Base-by-base conservation (phyloP, 2,329 filamentous ascomycete genomes). In the Colletotrichum sp. region DNA sequence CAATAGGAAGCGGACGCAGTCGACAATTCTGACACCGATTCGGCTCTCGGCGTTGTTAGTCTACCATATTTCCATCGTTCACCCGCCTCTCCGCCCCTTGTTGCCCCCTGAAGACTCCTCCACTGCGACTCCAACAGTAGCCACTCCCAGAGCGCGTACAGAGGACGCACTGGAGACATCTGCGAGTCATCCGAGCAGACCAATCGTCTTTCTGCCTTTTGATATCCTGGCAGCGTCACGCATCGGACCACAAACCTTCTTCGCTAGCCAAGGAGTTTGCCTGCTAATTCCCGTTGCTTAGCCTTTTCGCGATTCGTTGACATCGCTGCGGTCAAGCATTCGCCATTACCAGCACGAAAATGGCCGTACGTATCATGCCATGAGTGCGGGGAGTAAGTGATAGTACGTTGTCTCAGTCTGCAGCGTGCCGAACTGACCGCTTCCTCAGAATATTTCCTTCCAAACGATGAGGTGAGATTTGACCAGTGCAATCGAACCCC, bases 331-430 rank as follows among this genome's bases (percentile, higher is more conserved):
- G 44, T 85, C 84, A 0, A 86, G 84, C 69, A 84, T 86, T 49
- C 72, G 82, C 32, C 77, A 81, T n/a, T 83, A 83, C 77, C 82
- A 84, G 4, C 78, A 81, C n/a, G 85, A 86, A 68, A 84, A 86
- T 74, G 84, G 84, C 5, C 78, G 85, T 21, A 85, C 83, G 1
- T 86, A 85, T 44, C 83, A 86, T 69, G 78, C 84, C 5, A 84
- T 73, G 71, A 73, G 71, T 36, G 30, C 63, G 6, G 71, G 71
- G 21, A 73, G 71, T 69, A 69, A n/a, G 71, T 63, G 13, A 16
- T n/a, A 6, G 2, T 21, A 32, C 62, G n/a, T n/a, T 21, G 6
- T 32, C 44, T 32, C 44, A 52, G n/a, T 26, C 13, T 24, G n/a
- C 32, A 21, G 10, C 18, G 34, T 15, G 7, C 32, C 32, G 32